phyloP scores from a whole-genome alignment of 192 early-diverging fungal genomes.

The Dissophora ornata region DNA sequence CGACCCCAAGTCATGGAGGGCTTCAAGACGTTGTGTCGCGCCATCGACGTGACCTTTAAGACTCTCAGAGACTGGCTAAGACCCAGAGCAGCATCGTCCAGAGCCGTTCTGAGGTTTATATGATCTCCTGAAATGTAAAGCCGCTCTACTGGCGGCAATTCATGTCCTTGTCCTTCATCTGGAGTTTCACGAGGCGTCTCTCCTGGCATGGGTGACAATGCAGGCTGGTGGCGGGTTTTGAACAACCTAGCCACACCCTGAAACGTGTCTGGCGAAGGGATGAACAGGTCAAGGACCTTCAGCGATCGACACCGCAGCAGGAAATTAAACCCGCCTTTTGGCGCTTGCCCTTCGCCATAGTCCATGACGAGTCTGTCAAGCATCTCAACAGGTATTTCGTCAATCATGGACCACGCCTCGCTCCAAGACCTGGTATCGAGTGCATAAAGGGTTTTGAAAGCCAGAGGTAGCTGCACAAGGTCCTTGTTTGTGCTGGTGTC shows the following conservation, averaged over 20 bases:
- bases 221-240: not conserved
- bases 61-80: slow-evolving; percentile 20
- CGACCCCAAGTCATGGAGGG: slow-evolving; percentile 23
- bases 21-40: not conserved
- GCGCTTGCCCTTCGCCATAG: slow-evolving; percentile 27
- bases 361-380: slow-evolving; percentile 34
- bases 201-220: too few species aligned
- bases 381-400: slow-evolving; percentile 19
- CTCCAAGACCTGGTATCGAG: slow-evolving; percentile 42
- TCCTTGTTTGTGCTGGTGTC: not conserved
- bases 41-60: slow-evolving; percentile 38
- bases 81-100: slow-evolving; percentile 28
- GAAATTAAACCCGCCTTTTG: not conserved
- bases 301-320: slow-evolving; percentile 18
- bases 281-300: slow-evolving; percentile 32
- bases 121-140: slow-evolving; percentile 35
- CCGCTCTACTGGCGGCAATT: slow-evolving; percentile 29
- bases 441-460: slow-evolving; percentile 10
- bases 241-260: slow-evolving; percentile 9
- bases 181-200: too few species aligned
- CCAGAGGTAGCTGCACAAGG: slow-evolving; percentile 23
- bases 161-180: not conserved
- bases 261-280: slow-evolving; percentile 28
- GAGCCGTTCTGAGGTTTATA: slow-evolving; percentile 14
- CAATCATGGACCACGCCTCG: slow-evolving; percentile 36